phyloP scores from a whole-genome alignment of 768 basidiomycete species.

The Tulasnella sp. region DNA sequence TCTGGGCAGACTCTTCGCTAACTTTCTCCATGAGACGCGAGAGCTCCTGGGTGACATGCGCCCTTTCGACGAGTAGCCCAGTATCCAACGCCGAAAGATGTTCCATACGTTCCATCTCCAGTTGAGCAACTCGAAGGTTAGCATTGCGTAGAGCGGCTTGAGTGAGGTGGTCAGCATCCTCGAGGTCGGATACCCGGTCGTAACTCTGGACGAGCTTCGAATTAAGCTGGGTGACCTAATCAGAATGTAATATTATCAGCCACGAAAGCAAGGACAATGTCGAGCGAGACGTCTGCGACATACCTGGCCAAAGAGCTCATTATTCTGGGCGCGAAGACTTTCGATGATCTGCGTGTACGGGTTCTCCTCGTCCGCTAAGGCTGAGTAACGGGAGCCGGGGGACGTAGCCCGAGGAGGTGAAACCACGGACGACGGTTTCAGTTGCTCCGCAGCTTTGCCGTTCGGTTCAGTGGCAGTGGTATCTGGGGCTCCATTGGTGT shows the following conservation, averaged over 20 bases:
- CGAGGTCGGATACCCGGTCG: conserved; percentile 88
- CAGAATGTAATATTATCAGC: background rate
- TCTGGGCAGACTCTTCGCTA: conserved; percentile 89
- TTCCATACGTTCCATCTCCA: conserved; percentile 83
- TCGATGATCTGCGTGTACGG: conserved; percentile 84
- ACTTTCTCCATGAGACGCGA: conserved; percentile 91
- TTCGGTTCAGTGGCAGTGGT: background rate
- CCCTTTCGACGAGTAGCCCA: conserved; percentile 88
- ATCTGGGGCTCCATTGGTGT: background rate
- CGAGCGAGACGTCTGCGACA: background rate
- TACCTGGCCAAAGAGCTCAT: conserved; percentile 83
- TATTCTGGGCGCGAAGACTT: conserved; percentile 77
- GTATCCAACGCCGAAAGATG: conserved; percentile 90
- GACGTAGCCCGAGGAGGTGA: background rate
- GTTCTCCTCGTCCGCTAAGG: conserved; percentile 46
- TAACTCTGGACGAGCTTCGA: conserved; percentile 90
- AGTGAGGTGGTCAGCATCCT: conserved; percentile 80
- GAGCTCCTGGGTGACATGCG: conserved; percentile 88
- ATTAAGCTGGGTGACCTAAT: conserved; percentile 73
- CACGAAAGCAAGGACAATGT: background rate
- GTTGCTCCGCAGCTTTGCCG: background rate
- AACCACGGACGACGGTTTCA: background rate
- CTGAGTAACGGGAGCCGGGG: background rate
- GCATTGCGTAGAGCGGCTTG: conserved; percentile 62
- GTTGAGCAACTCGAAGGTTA: conserved; percentile 68